Evolutionary conservation across 805 yeast genomes (phyloP), one percentile per base, ranked within the genome.

Genomic region (Suhomyces emberorum): DNA sequence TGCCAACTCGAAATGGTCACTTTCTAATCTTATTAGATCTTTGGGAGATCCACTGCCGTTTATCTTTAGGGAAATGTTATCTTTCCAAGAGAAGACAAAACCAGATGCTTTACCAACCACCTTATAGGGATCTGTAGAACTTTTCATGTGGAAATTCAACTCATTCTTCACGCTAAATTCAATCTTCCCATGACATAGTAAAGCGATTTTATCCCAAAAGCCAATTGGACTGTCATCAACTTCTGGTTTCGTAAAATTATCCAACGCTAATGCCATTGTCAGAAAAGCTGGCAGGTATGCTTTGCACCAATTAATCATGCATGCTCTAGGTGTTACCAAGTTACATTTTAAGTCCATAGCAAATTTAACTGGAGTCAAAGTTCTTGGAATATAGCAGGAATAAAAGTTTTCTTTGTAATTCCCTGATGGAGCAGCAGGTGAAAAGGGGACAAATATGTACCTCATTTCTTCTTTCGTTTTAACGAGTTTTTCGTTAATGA

Each of bases 291-390:
- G 78, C 43, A 71, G 82, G 30, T 78, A 62, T 0, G 85, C 69
- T 39, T 79, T 76, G 32, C 84, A 75, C 86, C 86, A 81, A 11
- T 80, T 70, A 3, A 81, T 59, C 30, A 70, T 59, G 12, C 82
- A 72, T 3, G 81, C 71, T 14, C 64, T 51, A 1, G 58, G 53
- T 0, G 83, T 70, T 17, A 55, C 55, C 9, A 79, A 68, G 6
- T 57, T 44, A 16, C 78, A 69, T 10, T 63, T 56, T 39, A 79
- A 47, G 45, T 79, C 76, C 20, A 76, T 59, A 54, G 69, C 71
- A 25, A 75, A 62, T 44, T 81, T 81, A 15, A 81, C 71, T 0
- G 83, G 77, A 3, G 83, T 77, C 54, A 81, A 62, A 0, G 88
- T 81, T 47, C 88, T 69, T 1, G 81, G 71, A 10, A 80, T 68